Conservation (phyloP, 192 early-diverging fungal genomes). For the Coemansia sp. region DNA sequence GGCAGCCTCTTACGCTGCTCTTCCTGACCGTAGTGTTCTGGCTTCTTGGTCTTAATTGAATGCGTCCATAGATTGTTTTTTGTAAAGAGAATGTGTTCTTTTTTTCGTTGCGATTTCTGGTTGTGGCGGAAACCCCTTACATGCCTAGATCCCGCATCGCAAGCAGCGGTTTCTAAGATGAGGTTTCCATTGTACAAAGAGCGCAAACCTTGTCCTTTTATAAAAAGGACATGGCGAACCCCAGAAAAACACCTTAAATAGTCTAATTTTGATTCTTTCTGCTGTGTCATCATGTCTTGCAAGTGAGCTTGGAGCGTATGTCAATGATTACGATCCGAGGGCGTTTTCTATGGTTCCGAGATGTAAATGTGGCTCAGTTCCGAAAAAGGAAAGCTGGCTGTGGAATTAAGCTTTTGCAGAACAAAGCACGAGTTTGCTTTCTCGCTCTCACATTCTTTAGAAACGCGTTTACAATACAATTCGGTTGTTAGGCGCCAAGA, state of each 20-base stretch:
- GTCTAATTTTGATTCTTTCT: not conserved
- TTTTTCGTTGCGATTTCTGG: not conserved
- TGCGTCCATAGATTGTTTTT: not conserved
- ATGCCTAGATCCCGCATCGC: not conserved
- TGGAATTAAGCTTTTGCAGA: not conserved
- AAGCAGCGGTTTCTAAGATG: not conserved
- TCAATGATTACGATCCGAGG: not conserved
- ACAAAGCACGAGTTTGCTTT: no score
- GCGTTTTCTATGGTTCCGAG: not conserved
- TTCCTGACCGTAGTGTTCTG: conserved; percentile 40
- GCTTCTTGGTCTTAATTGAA: conserved; percentile 37
- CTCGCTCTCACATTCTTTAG: no score
- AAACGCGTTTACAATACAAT: no score
- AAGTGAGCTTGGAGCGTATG: not conserved
- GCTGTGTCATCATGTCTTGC: not conserved
- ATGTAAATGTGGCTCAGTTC: not conserved
- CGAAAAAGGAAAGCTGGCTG: conserved; percentile 1
- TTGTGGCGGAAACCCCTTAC: not conserved
- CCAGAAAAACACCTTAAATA: not conserved
- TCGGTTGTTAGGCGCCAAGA: no score
- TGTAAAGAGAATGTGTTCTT: not conserved
- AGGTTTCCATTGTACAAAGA: conserved; percentile 14
- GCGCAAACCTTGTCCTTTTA: not conserved
- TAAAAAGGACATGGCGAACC: not conserved
- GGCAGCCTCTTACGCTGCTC: conserved; percentile 50